These are phyloP conservation scores for Endoconidiophora polonica DNA, from an alignment of 2,329 filamentous ascomycete species.

Conservation along the genomic window DNA sequence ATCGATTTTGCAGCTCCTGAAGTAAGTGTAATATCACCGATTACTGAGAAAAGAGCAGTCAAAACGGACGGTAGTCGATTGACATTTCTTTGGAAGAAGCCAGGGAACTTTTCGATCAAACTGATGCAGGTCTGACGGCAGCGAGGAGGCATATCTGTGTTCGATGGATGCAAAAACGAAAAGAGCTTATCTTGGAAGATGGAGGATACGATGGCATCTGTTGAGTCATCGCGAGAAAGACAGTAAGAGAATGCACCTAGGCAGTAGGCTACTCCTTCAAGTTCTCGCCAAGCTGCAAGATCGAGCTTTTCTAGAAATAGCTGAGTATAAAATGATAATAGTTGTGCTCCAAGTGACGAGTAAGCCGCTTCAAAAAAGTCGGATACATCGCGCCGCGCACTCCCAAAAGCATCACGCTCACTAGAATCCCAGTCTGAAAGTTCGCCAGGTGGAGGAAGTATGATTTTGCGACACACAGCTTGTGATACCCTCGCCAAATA, in stretches of 20 bases:
- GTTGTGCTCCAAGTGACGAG: conserved; percentile 36
- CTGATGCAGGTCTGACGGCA: conserved; percentile 52
- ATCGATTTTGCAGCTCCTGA: conserved; percentile 61
- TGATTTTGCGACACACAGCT: conserved; percentile 51
- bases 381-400: conserved; percentile 62
- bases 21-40: conserved; percentile 45
- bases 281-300: conserved; percentile 33
- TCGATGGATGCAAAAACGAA: conserved; percentile 11
- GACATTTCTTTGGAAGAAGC: conserved; percentile 58
- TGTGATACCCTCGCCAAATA: conserved; percentile 35
- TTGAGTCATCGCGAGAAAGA: conserved; percentile 37
- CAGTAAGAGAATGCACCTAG: conserved; percentile 52
- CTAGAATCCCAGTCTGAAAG: conserved; percentile 53
- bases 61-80: conserved; percentile 52
- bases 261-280: conserved; percentile 46
- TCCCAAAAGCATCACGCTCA: conserved; percentile 49
- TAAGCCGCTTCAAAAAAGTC: conserved; percentile 62
- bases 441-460: conserved; percentile 42
- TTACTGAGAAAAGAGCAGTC: conserved; percentile 55
- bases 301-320: conserved; percentile 27
- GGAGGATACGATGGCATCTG: conserved; percentile 40
- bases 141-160: conserved; percentile 39
- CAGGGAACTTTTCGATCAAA: conserved; percentile 54
- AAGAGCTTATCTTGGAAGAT: conserved; percentile 40
- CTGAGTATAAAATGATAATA: conserved; percentile 41